Evolutionary conservation across 208 protist genomes (phyloP), one percentile per base, ranked within the genome.

Genomic region (Leishmania lainsoni): DNA sequence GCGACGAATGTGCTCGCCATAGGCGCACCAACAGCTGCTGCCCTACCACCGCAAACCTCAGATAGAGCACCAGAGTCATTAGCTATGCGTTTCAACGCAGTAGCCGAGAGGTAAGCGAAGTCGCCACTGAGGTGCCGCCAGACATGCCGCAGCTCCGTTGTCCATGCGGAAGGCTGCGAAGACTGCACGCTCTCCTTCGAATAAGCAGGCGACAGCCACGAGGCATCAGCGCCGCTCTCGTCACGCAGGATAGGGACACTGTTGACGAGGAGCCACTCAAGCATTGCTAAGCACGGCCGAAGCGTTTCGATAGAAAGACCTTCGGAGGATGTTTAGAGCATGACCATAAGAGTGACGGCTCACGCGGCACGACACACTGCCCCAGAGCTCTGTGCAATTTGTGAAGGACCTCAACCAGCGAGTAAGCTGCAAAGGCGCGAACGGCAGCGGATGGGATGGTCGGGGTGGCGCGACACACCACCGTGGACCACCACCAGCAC

Each of bases 401-500:
- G 2, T 71, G 22, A 2, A 80, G 29, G 29, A 70, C 35, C 2
- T 75, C 63, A 5, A 80, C 51, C 17, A 86, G 74, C 2, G 78
- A 74, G 42, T 56, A 16, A 8, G 71, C 78, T 3, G 29, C 66
- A 22, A 66, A 79, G 3, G 51, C 52, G 22, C 78, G 82, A 42
- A 76, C 29, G 14, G 35, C 54, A 1, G 42, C 61, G 26, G 58
- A 66, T 10, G 78, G 65, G 3, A 82, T 42, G 32, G 42, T 2
- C 12, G 82, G 82, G 39, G 58, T 75, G 32, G 78, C 82, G 35
- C 78, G 73, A 22, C 78, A 80, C 42, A 82, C 54, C 22, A 86
- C 14, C 8, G 75, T 71, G 1, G 82, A 81, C 82, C 82, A 86
- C 51, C 79, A 76, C 78, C 77, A 86, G 54, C 82, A 86, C 35